Conservation (phyloP, 805 yeast genomes). For the Maudiozyma bulderi region DNA sequence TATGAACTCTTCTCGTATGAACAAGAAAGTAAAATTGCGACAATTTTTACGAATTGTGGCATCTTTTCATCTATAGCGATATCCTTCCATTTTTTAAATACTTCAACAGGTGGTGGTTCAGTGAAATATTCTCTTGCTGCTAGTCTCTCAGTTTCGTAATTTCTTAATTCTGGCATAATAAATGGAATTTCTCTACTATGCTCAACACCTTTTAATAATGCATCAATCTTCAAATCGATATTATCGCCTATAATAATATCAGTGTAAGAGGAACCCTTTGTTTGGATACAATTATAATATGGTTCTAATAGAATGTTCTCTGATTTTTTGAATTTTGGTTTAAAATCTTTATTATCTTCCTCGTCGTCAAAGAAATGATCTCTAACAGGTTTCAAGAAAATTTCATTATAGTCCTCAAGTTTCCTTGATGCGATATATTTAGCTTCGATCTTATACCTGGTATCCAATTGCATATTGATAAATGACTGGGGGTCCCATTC, state of each 20-base stretch:
- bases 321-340: not conserved
- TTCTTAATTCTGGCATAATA: too few species aligned
- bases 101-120: constrained; percentile 3
- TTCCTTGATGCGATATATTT: too few species aligned
- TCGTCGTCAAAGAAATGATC: too few species aligned
- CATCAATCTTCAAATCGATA: not conserved
- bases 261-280: not conserved
- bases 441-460: too few species aligned
- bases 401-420: too few species aligned
- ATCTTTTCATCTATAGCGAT: constrained; percentile 5
- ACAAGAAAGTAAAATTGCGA: constrained; percentile 17
- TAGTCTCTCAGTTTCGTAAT: not conserved
- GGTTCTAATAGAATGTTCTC: not conserved
- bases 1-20: constrained; percentile 10
- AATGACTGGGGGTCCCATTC: too few species aligned
- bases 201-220: not conserved
- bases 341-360: too few species aligned
- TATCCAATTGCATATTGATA: too few species aligned
- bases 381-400: too few species aligned
- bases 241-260: not conserved
- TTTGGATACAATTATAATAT: not conserved
- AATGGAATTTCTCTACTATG: not conserved
- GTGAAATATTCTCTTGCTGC: not conserved
- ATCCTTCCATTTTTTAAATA: constrained; percentile 9
- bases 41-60: constrained; percentile 8